Evolutionary conservation across 768 basidiomycete genomes (phyloP).

Genomic region (Rhodosporidiobolus sp.): DNA sequence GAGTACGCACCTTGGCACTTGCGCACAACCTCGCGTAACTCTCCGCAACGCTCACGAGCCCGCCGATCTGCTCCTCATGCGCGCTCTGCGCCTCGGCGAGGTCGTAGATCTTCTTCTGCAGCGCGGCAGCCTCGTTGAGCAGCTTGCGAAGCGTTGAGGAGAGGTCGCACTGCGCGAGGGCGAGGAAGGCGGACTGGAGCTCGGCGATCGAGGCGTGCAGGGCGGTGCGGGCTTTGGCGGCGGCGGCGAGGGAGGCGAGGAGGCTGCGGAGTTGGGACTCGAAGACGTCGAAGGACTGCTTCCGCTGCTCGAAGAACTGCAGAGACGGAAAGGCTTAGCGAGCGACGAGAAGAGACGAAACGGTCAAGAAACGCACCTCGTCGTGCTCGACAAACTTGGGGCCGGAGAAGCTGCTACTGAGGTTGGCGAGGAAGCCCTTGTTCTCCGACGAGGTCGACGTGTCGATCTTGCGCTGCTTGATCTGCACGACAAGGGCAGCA

Average conservation of each 20-base stretch:
- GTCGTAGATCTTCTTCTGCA: constrained; percentile 71
- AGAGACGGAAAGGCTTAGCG: background rate
- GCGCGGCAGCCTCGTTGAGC: constrained; percentile 66
- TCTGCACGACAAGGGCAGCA: constrained; percentile 53
- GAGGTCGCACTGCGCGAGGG: constrained; percentile 52
- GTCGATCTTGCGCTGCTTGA: constrained; percentile 80
- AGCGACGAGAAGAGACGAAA: background rate
- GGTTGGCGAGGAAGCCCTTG: constrained; percentile 52
- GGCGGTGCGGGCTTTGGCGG: constrained; percentile 73
- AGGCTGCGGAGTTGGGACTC: constrained; percentile 83
- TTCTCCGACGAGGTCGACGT: constrained; percentile 59
- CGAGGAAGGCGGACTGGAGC: constrained; percentile 67
- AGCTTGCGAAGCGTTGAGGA: constrained; percentile 65
- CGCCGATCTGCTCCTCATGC: constrained; percentile 65
- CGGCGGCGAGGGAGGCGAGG: constrained; percentile 78
- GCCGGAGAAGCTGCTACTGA: constrained; percentile 52
- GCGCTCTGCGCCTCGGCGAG: constrained; percentile 70
- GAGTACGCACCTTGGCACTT: constrained; percentile 30
- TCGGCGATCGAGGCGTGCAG: constrained; percentile 51
- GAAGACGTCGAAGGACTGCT: constrained; percentile 76
- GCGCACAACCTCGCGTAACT: constrained; percentile 76
- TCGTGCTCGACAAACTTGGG: constrained; percentile 84
- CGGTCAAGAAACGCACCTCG: constrained; percentile 57
- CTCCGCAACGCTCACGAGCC: constrained; percentile 76
- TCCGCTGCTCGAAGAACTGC: constrained; percentile 90